phyloP scores from a whole-genome alignment of 352 stramenopile species.

The Chrysophaeum taylorii region DNA sequence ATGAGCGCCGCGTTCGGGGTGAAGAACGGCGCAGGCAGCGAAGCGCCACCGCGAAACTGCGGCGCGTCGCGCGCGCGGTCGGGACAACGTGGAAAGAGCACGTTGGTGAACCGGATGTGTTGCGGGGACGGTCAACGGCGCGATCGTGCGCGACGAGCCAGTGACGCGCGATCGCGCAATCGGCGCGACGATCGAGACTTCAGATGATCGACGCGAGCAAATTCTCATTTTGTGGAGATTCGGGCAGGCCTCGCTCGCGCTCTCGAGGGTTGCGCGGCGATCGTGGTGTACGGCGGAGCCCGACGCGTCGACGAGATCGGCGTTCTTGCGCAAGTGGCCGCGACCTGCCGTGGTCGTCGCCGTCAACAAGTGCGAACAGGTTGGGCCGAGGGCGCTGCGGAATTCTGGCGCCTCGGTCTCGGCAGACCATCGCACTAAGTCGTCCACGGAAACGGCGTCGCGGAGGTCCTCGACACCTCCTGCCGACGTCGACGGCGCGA shows the following conservation, averaged over 20 bases:
- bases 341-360: conserved; percentile 51
- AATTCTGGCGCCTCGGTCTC: conserved; percentile 67
- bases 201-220: conserved; percentile 64
- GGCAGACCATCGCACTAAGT: conserved; percentile 58
- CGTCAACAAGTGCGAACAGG: conserved; percentile 72
- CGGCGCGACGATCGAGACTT: conserved; percentile 50
- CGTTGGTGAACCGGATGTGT: conserved; percentile 60
- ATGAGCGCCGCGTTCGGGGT: too few relatives aligned
- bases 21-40: too few relatives aligned
- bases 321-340: conserved; percentile 47
- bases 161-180: conserved; percentile 65
- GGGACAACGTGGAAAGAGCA: conserved; percentile 50
- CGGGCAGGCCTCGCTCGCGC: conserved; percentile 58
- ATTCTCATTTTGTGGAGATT: conserved; percentile 60
- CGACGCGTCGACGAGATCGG: conserved; percentile 53
- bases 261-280: conserved; percentile 54
- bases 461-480: conserved; percentile 60
- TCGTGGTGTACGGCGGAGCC: conserved; percentile 61
- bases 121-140: conserved; percentile 25
- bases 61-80: too few relatives aligned
- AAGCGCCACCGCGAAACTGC: too few relatives aligned
- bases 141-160: conserved; percentile 63
- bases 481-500: conserved; percentile 46
- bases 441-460: conserved; percentile 52
- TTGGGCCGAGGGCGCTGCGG: conserved; percentile 44